Evolutionary conservation across 2,329 filamentous ascomycete genomes (phyloP).

Genomic region (Zasmidium cellare): DNA sequence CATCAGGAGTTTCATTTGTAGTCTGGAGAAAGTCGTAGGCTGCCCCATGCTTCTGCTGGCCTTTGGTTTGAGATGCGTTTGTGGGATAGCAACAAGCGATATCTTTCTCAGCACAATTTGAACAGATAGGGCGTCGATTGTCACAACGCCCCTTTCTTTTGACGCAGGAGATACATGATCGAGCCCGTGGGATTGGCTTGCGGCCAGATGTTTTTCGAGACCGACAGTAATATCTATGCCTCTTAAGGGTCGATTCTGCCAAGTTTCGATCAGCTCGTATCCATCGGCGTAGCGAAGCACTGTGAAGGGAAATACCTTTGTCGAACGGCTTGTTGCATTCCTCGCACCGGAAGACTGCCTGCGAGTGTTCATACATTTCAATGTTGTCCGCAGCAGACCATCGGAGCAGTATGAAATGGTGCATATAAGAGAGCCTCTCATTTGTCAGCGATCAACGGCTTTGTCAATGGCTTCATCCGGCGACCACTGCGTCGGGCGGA

Average conservation of each 20-base stretch:
- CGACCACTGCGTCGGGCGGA: neutral
- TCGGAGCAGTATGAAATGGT: neutral
- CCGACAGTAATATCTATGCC: constrained; percentile 49
- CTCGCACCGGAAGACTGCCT: constrained; percentile 28
- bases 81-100: constrained; percentile 41
- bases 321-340: constrained; percentile 46
- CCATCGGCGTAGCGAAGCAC: constrained; percentile 16
- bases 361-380: neutral
- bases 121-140: constrained; percentile 39
- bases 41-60: neutral
- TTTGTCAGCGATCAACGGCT: neutral
- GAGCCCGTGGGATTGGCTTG: neutral
- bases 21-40: no score
- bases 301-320: constrained; percentile 28
- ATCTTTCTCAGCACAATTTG: constrained; percentile 39
- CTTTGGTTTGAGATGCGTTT: neutral
- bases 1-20: neutral
- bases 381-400: neutral
- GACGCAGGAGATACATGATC: constrained; percentile 41
- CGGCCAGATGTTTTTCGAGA: constrained; percentile 30
- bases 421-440: neutral
- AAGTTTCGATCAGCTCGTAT: neutral
- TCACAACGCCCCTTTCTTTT: constrained; percentile 42
- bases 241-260: constrained; percentile 46
- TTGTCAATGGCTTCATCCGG: no score